Evolutionary conservation across 441 rosid genomes (phyloP).

Genomic region (Populus hybrid): DNA sequence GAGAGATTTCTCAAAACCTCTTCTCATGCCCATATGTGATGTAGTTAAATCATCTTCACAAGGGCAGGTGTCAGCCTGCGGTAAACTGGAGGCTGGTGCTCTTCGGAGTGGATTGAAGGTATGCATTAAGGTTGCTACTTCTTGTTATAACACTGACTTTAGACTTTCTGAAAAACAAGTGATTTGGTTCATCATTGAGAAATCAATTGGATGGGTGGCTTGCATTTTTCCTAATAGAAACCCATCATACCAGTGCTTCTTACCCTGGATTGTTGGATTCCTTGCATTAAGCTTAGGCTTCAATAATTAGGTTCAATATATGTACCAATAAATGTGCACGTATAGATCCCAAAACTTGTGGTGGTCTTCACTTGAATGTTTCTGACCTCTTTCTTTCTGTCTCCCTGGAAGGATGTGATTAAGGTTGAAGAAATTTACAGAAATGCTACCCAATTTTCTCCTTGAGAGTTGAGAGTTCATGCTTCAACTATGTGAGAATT

Average conservation of each 20-base stretch:
- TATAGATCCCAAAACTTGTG: background rate
- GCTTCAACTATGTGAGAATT: background rate
- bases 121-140: constrained; percentile 17
- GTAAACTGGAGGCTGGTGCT: constrained; percentile 96
- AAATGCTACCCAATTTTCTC: background rate
- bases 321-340: background rate
- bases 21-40: constrained; percentile 93
- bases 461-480: background rate
- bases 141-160: background rate
- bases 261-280: background rate
- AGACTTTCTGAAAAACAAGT: background rate
- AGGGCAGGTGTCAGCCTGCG: constrained; percentile 82
- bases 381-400: background rate
- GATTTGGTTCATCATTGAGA: background rate
- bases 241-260: background rate
- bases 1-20: constrained; percentile 82
- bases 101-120: constrained; percentile 86
- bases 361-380: background rate
- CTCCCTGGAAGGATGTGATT: background rate
- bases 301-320: background rate
- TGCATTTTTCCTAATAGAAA: background rate
- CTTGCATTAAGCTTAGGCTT: background rate
- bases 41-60: constrained; percentile 56
- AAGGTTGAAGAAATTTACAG: background rate
- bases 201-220: background rate